Percentiles rank a stretch among this genome's conserved stretches.
Evolutionary conservation across 1,284 basidiomycete genomes (phyloP).

Genomic region (Cutaneotrichosporon sp.): DNA sequence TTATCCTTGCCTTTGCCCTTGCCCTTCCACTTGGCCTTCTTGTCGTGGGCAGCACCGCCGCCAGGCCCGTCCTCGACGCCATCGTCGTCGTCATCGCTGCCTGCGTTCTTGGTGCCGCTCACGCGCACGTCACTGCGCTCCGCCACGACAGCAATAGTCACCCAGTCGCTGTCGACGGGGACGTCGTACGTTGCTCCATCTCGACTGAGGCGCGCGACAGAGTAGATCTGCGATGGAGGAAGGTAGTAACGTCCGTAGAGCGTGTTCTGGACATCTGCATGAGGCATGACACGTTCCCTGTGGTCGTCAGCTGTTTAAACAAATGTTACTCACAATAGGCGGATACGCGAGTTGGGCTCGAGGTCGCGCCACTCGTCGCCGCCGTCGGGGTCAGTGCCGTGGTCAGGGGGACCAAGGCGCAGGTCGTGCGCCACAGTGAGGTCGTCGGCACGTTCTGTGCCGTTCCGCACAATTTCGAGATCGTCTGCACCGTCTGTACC

Average conservation of each 20-base stretch:
- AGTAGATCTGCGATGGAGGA: conserved; percentile 81
- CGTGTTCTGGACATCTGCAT: conserved; percentile 75
- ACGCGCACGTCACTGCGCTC: conserved; percentile 62
- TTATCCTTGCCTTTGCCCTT: conserved; percentile 4
- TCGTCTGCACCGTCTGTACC: neutral
- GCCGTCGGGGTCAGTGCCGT: conserved; percentile 42
- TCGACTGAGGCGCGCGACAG: conserved; percentile 66
- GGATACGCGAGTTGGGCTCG: conserved; percentile 50
- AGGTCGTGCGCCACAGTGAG: conserved; percentile 70
- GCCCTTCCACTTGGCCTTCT: neutral
- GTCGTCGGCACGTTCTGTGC: conserved; percentile 53
- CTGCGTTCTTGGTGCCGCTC: conserved; percentile 29
- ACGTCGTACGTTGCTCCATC: conserved; percentile 81
- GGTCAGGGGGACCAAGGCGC: conserved; percentile 66
- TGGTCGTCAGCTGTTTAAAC: neutral
- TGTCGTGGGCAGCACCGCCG: conserved; percentile 4
- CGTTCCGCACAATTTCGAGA: conserved; percentile 11
- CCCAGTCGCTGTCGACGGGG: conserved; percentile 82
- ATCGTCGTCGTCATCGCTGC: conserved; percentile 18
- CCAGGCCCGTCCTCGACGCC: conserved; percentile 17
- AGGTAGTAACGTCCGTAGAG: conserved; percentile 78
- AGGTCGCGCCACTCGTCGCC: conserved; percentile 23
- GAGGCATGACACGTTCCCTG: conserved; percentile 67
- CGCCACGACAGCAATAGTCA: conserved; percentile 88
- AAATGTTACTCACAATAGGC: conserved; percentile 60